Conservation (phyloP, 768 basidiomycete species). For the Phylloporus sp. region DNA sequence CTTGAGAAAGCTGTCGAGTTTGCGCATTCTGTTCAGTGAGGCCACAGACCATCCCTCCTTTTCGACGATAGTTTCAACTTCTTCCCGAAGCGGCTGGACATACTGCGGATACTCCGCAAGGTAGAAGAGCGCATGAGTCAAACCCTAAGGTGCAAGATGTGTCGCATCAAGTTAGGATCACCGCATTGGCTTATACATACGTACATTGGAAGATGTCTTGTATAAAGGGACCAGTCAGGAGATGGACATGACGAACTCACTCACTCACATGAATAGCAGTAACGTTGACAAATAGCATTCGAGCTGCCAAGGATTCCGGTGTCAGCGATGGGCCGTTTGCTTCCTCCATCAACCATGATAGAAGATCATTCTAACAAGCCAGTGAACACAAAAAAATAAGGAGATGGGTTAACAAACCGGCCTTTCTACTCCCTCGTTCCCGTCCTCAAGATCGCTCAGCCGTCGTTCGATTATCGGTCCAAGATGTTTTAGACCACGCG, state of each 20-base stretch:
- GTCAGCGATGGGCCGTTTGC: constrained; percentile 16
- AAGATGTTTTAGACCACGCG: constrained; percentile 10
- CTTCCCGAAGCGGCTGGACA: constrained; percentile 12
- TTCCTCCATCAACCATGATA: constrained; percentile 32
- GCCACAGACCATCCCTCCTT: constrained; percentile 19
- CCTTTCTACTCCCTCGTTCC: not conserved
- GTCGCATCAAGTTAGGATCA: not conserved
- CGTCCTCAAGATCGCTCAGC: not conserved
- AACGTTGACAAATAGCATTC: constrained; percentile 11
- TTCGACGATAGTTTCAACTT: constrained; percentile 9
- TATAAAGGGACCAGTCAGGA: not conserved
- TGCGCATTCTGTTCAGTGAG: constrained; percentile 14
- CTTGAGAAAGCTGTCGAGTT: constrained; percentile 18
- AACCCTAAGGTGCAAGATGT: not conserved
- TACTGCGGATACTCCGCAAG: constrained; percentile 15
- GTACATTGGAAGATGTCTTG: constrained; percentile 13
- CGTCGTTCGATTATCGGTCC: constrained; percentile 31
- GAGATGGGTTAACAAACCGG: not conserved
- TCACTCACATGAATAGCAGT: constrained; percentile 22
- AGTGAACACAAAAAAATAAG: not conserved
- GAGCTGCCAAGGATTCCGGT: constrained; percentile 17
- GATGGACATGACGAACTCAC: too few species aligned
- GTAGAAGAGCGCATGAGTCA: constrained; percentile 7
- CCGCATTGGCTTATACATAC: not conserved
- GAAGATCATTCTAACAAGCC: constrained; percentile 28